phyloP scores from a whole-genome alignment of 2,329 filamentous ascomycete genomes.

The Monosporascus sp. region DNA sequence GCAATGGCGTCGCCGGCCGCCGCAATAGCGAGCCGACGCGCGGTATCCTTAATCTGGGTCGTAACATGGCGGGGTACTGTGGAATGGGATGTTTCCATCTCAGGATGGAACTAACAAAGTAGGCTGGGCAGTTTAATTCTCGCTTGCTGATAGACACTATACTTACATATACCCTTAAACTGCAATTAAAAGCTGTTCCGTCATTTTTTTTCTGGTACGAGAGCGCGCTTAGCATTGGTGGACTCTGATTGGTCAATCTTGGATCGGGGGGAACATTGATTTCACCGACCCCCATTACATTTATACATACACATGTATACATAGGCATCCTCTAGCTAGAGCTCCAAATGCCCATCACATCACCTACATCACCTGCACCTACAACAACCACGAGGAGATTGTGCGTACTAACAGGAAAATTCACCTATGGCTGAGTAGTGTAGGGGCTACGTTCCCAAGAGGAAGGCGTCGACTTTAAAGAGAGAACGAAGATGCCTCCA shows the following conservation, averaged over 20 bases:
- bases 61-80: constrained; percentile 42
- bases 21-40: constrained; percentile 34
- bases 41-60: constrained; percentile 50
- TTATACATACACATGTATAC: neutral
- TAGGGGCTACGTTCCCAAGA: no score
- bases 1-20: constrained; percentile 24
- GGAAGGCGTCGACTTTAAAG: no score
- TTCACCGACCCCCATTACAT: constrained; percentile 11
- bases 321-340: neutral
- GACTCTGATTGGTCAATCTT: constrained; percentile 16
- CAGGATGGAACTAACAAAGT: constrained; percentile 2
- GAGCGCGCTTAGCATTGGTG: constrained; percentile 6
- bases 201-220: constrained; percentile 16
- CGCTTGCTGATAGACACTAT: neutral
- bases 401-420: no score
- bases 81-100: constrained; percentile 11
- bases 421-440: no score
- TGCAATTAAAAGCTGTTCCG: constrained; percentile 4
- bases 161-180: no score
- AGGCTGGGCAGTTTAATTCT: neutral
- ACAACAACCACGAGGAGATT: no score
- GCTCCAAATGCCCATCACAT: neutral
- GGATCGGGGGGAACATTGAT: constrained; percentile 19
- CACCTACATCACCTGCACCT: neutral
- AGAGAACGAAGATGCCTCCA: no score